Evolutionary conservation across 1,139 yeast species (phyloP).

Genomic region (Keqinozyma sinolaborantium): DNA sequence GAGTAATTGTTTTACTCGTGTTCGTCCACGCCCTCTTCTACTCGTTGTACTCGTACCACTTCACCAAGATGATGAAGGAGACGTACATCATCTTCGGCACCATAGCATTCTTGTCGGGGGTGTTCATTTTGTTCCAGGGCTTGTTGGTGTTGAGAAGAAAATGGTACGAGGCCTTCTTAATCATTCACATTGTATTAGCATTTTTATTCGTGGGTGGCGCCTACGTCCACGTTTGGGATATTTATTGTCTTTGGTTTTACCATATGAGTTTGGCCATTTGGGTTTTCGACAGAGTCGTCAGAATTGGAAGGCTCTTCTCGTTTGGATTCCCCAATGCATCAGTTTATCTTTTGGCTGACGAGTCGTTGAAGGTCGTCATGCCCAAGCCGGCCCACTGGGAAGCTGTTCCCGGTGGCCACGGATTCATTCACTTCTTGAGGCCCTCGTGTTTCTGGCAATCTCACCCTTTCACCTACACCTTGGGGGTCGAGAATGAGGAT

Average conservation of each 20-base stretch:
- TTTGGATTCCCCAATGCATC: constrained; percentile 54
- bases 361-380: constrained; percentile 37
- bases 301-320: constrained; percentile 42
- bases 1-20: constrained; percentile 40
- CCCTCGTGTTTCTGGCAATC: constrained; percentile 65
- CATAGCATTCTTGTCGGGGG: constrained; percentile 34
- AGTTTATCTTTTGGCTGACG: constrained; percentile 44
- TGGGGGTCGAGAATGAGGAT: constrained; percentile 24
- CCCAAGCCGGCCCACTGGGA: constrained; percentile 39
- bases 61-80: constrained; percentile 24
- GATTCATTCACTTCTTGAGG: constrained; percentile 51
- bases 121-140: constrained; percentile 45
- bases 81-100: constrained; percentile 46
- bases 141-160: constrained; percentile 48
- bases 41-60: constrained; percentile 9
- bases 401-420: constrained; percentile 55
- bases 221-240: constrained; percentile 55
- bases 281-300: constrained; percentile 54
- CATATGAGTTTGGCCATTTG: constrained; percentile 58
- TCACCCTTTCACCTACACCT: constrained; percentile 59
- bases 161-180: constrained; percentile 62
- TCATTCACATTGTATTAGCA: constrained; percentile 58
- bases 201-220: constrained; percentile 52
- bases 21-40: constrained; percentile 39
- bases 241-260: constrained; percentile 48